Percentiles rank a stretch among this genome's conserved stretches.
Conservation (phyloP, 345 rosid species). For the Salix purpurea region DNA sequence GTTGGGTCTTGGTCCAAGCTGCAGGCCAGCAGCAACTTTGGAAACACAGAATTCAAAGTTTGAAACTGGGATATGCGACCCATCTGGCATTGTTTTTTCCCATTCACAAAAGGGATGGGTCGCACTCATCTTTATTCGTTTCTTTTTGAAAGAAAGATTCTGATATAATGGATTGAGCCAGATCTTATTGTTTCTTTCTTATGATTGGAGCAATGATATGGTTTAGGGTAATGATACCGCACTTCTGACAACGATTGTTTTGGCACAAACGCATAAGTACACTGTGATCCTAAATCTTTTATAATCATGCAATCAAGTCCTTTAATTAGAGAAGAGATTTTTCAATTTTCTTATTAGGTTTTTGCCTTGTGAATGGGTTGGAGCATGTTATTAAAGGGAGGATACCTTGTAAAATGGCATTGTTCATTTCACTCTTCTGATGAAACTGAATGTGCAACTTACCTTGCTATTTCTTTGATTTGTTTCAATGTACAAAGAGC, state of each 20-base stretch:
- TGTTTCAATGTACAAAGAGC: too few relatives aligned
- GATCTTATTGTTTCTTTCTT: not conserved
- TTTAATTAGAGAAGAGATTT: too few relatives aligned
- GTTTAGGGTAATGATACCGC: not conserved
- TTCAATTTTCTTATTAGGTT: too few relatives aligned
- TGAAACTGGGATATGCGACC: conserved; percentile 20
- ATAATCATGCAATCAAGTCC: too few relatives aligned
- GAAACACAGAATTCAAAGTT: conserved; percentile 4
- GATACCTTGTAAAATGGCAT: too few relatives aligned
- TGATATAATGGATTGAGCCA: not conserved
- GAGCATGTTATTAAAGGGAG: too few relatives aligned
- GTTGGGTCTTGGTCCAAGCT: conserved; percentile 18
- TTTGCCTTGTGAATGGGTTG: too few relatives aligned
- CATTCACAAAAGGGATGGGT: conserved; percentile 12
- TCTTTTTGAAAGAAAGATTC: conserved; percentile 17
- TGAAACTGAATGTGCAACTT: too few relatives aligned
- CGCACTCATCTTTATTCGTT: conserved; percentile 29
- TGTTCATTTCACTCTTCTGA: too few relatives aligned
- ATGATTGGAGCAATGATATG: not conserved
- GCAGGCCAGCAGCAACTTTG: conserved; percentile 16
- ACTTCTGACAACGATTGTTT: not conserved
- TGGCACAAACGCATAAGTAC: not conserved
- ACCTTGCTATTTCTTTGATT: too few relatives aligned
- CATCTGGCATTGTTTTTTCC: not conserved
- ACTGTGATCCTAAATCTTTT: not conserved